Conservation (phyloP, 2,329 filamentous ascomycete species). For the Stachybotrys chartarum region DNA sequence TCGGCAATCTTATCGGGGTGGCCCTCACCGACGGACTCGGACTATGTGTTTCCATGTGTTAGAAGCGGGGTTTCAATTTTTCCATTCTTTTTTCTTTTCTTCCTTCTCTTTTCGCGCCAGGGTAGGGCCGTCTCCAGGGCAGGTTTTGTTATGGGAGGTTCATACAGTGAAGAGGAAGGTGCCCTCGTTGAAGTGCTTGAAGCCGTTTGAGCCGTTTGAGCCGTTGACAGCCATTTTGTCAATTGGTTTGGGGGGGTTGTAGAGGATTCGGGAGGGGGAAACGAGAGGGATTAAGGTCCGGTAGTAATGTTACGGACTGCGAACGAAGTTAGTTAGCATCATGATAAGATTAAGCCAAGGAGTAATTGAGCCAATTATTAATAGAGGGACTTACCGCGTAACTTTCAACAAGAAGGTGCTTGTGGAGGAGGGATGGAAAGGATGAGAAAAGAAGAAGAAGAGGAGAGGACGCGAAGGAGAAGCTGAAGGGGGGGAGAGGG, state of each 20-base stretch:
- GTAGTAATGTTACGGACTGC: background rate
- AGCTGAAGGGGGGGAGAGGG: slow-evolving; percentile 13
- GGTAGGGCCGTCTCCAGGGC: background rate
- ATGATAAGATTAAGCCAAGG: background rate
- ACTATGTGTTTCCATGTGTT: slow-evolving; percentile 38
- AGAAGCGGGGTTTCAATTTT: slow-evolving; percentile 9
- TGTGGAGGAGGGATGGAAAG: slow-evolving; percentile 5
- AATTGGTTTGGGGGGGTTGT: slow-evolving; percentile 10
- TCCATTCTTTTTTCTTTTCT: background rate
- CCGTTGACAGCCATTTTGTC: slow-evolving; percentile 52
- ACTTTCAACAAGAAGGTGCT: background rate
- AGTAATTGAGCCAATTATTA: background rate
- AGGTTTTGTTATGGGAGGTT: slow-evolving; percentile 1
- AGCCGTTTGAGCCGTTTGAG: slow-evolving; percentile 32
- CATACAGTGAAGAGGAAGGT: slow-evolving; percentile 79
- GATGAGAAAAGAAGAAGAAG: slow-evolving; percentile 9
- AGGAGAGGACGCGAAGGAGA: slow-evolving; percentile 10
- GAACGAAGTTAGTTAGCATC: background rate
- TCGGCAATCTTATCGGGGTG: slow-evolving; percentile 98
- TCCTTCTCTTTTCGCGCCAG: background rate
- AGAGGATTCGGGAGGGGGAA: slow-evolving; percentile 11
- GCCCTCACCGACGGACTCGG: slow-evolving; percentile 82
- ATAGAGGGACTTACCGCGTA: slow-evolving; percentile 8
- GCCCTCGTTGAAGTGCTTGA: slow-evolving; percentile 51
- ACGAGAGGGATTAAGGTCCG: slow-evolving; percentile 8